A percentile compares a stretch with the other conserved stretches of the same genome.
Conservation (phyloP, 2,329 filamentous ascomycete species). For the Sarocladium strictum region DNA sequence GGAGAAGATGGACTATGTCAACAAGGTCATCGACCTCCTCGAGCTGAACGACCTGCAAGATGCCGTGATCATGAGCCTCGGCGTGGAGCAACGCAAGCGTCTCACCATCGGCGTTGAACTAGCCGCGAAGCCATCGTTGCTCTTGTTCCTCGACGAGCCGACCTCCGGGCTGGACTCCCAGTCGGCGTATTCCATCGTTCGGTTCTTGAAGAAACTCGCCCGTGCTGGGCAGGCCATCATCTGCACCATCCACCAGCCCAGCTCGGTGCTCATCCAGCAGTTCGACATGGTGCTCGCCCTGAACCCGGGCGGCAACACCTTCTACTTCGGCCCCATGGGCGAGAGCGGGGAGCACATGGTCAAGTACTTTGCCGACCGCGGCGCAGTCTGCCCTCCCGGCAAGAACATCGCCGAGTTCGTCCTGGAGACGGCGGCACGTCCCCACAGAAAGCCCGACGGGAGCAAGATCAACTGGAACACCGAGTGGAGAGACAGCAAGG, state of each 20-base stretch:
- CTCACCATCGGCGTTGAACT: constrained; percentile 49
- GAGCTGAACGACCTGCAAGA: constrained; percentile 60
- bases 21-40: constrained; percentile 57
- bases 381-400: constrained; percentile 56
- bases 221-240: constrained; percentile 52
- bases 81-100: constrained; percentile 49
- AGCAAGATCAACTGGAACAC: constrained; percentile 63
- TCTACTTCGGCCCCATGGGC: constrained; percentile 50
- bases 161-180: constrained; percentile 50
- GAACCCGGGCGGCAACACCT: constrained; percentile 42
- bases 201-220: constrained; percentile 52
- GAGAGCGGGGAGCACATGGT: constrained; percentile 37
- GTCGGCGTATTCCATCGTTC: constrained; percentile 51
- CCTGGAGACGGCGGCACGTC: constrained; percentile 36
- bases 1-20: constrained; percentile 61
- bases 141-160: constrained; percentile 57
- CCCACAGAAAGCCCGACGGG: constrained; percentile 26
- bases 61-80: constrained; percentile 53
- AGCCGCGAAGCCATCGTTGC: constrained; percentile 47
- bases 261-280: constrained; percentile 44
- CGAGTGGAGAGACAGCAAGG: constrained; percentile 62
- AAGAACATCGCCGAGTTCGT: constrained; percentile 46
- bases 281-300: constrained; percentile 50
- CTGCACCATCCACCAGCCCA: constrained; percentile 54
- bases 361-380: constrained; percentile 52